These are phyloP conservation scores for Nakaseomyces delphensis DNA, from an alignment of 1,139 yeast species.

Conservation along the genomic window DNA sequence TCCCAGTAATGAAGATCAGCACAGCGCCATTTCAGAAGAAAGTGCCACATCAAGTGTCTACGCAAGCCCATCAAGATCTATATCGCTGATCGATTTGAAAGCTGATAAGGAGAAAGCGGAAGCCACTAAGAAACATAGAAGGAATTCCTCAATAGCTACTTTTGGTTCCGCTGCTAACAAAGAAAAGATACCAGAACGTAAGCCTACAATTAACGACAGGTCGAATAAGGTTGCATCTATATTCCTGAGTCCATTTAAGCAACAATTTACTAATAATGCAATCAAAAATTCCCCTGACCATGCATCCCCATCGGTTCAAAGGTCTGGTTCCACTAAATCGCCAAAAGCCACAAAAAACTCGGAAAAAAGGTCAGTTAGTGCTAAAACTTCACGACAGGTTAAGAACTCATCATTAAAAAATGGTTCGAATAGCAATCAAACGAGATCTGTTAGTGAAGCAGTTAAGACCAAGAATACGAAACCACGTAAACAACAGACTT, in stretches of 20 bases:
- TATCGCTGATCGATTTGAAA: not conserved
- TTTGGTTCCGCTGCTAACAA: not conserved
- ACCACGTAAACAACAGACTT: slow-evolving; percentile 52
- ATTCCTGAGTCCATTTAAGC: slow-evolving; percentile 21
- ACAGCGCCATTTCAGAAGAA: slow-evolving; percentile 3
- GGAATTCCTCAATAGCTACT: slow-evolving; percentile 13
- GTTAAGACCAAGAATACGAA: slow-evolving; percentile 23
- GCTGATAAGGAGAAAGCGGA: slow-evolving; percentile 8
- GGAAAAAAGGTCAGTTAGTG: slow-evolving; percentile 27
- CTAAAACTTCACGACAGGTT: slow-evolving; percentile 19
- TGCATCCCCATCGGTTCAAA: slow-evolving; percentile 9
- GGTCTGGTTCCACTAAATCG: not conserved
- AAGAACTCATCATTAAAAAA: slow-evolving; percentile 13
- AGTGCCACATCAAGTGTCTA: slow-evolving; percentile 25
- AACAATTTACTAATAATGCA: slow-evolving; percentile 20
- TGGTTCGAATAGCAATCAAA: slow-evolving; percentile 20
- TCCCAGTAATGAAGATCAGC: not conserved
- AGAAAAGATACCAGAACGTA: slow-evolving; percentile 9
- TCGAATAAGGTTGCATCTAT: slow-evolving; percentile 17
- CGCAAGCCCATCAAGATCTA: slow-evolving; percentile 17
- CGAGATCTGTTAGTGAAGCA: slow-evolving; percentile 30
- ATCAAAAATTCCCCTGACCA: slow-evolving; percentile 15
- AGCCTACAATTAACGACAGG: slow-evolving; percentile 14
- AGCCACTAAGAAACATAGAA: slow-evolving; percentile 14
- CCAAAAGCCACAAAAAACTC: slow-evolving; percentile 5